Evolutionary conservation across 2,329 filamentous ascomycete genomes (phyloP).

Genomic region (Laburnicola sp.): DNA sequence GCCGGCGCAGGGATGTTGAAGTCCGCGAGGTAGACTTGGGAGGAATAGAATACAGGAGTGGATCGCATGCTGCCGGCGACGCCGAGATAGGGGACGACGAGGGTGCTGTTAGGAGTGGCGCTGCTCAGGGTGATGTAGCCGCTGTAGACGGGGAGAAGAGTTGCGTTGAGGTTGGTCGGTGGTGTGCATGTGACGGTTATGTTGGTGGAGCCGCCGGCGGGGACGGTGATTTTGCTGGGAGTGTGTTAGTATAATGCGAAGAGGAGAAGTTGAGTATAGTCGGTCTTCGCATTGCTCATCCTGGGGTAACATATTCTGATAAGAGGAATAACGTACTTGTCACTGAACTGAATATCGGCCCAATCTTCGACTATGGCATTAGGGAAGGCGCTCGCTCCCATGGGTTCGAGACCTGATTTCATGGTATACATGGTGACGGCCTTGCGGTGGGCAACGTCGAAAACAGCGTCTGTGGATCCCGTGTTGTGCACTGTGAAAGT

Average conservation of each 20-base stretch:
- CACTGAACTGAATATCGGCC: slow-evolving; percentile 16
- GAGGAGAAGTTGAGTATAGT: too few species aligned
- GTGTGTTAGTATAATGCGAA: slow-evolving; percentile 6
- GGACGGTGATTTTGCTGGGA: slow-evolving; percentile 23
- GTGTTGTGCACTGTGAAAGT: slow-evolving; percentile 28
- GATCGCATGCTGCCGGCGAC: slow-evolving; percentile 23
- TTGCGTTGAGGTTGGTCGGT: slow-evolving; percentile 23
- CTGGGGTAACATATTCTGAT: too few species aligned
- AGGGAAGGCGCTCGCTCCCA: slow-evolving; percentile 8
- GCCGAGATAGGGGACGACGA: slow-evolving; percentile 26
- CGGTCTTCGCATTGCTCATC: too few species aligned
- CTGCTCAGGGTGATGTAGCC: slow-evolving; percentile 23
- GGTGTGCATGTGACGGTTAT: slow-evolving; percentile 23
- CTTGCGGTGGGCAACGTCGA: slow-evolving; percentile 16
- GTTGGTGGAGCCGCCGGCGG: slow-evolving; percentile 17
- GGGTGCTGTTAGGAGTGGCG: slow-evolving; percentile 7
- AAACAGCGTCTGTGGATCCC: slow-evolving; percentile 11
- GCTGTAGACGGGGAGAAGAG: slow-evolving; percentile 26
- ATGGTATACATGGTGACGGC: slow-evolving; percentile 25
- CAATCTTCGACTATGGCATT: slow-evolving; percentile 14
- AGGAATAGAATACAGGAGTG: slow-evolving; percentile 7
- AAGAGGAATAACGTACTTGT: slow-evolving; percentile 4
- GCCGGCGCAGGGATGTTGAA: slow-evolving; percentile 10
- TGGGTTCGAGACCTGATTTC: slow-evolving; percentile 1
- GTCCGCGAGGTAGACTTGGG: slow-evolving; percentile 15